Evolutionary conservation across 768 basidiomycete species (phyloP), one percentile per base, ranked within the genome.

Genomic region (Mycena albidolilacea): DNA sequence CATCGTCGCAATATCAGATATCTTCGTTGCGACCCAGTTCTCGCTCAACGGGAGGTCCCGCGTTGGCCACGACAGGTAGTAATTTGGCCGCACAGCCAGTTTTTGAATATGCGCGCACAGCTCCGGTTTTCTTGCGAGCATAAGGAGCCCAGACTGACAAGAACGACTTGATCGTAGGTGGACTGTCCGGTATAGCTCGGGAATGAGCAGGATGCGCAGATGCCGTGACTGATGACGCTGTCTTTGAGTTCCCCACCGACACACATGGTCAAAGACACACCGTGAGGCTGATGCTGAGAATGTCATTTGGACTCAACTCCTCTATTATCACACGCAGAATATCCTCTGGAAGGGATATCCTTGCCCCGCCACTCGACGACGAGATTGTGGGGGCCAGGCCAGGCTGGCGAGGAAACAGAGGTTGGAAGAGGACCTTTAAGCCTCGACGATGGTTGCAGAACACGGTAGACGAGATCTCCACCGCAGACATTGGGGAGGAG

Each of bases 61-160:
- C 70, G 81, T 82, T 2, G 88, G 88, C 87, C 87, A 88, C 7
- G 87, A 81, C 39, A 88, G 84, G 77, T 88, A 88, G 77, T 88
- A 89, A 72, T 88, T 88, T 0, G 88, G 87, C 12, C 87, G 82
- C 17, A 88, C 80, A 15, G 84, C 83, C 39, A 89, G 81, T 65
- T 85, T 87, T 19, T 80, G 81, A 64, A 89, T 80, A 77, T 83
- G 78, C 2, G 74, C 67, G 69, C 85, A 86, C 43, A 87, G 78
- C 21, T 86, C 81, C 15, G 82, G 82, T 17, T 79, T 79, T 5
- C 62, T 23, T 7, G 64, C 61, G 48, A 89, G 78, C 82, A 87
- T 84, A 4, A 73, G 67, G 39, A 89, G 79, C 1, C 84, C 82
- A 1, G 77, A 64, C 50, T 74, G 77, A 70, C 87, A 88, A 72